phyloP scores from a whole-genome alignment of 2,329 filamentous ascomycete genomes.

The Pestalotiopsis sp. region DNA sequence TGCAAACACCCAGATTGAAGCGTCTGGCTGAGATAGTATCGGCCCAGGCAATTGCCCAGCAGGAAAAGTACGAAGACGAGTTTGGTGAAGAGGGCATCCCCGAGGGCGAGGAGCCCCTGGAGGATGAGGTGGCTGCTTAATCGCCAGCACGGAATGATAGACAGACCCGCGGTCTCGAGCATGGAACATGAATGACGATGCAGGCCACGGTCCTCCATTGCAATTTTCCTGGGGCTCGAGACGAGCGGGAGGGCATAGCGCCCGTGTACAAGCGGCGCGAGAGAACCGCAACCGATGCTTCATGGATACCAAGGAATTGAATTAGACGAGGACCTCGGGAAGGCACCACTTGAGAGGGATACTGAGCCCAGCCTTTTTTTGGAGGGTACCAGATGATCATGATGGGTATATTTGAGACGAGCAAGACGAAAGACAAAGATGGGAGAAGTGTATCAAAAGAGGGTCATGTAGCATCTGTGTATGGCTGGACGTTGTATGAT shows the following conservation, averaged over 20 bases:
- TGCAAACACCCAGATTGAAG: conserved; percentile 94
- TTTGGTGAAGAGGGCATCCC: conserved; percentile 47
- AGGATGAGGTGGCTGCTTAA: conserved; percentile 35
- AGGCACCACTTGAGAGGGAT: background rate
- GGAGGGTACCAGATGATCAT: background rate
- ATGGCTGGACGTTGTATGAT: conserved; percentile 7
- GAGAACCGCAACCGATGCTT: conserved; percentile 7
- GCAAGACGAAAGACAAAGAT: background rate
- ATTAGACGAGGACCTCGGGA: conserved; percentile 7
- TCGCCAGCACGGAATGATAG: background rate
- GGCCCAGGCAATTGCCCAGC: conserved; percentile 92
- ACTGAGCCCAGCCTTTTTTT: background rate
- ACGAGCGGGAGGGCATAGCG: background rate
- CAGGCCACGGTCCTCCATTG: background rate
- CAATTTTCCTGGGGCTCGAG: background rate
- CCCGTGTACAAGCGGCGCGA: conserved; percentile 2
- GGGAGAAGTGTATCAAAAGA: conserved; percentile 13
- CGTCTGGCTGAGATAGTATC: conserved; percentile 97
- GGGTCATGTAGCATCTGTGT: conserved; percentile 15
- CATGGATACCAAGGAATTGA: conserved; percentile 15
- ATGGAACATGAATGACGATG: background rate
- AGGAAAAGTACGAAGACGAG: conserved; percentile 68
- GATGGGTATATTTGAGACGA: conserved; percentile 3
- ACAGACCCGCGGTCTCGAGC: background rate
- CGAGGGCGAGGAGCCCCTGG: conserved; percentile 52